A percentile compares a stretch with the other conserved stretches of the same genome.
phyloP scores from a whole-genome alignment of 768 basidiomycete species.

The Trametes villosa region DNA sequence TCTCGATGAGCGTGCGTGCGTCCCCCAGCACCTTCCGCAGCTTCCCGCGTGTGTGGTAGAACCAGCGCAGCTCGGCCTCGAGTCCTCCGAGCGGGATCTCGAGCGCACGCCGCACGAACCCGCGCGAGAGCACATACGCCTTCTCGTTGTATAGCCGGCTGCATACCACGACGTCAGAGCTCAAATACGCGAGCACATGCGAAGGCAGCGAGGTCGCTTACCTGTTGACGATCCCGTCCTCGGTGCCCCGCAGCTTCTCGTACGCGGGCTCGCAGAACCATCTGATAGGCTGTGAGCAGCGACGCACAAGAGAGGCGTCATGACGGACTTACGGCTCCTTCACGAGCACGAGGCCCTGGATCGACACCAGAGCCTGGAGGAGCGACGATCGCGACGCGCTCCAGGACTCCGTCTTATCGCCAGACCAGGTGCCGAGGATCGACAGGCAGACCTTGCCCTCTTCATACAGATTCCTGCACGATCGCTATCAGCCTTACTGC shows the following conservation, averaged over 20 bases:
- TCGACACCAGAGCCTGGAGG: constrained; percentile 90
- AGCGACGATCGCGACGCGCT: constrained; percentile 82
- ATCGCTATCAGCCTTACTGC: not conserved
- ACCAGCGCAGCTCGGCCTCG: constrained; percentile 70
- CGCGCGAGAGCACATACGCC: constrained; percentile 87
- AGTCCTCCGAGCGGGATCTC: constrained; percentile 76
- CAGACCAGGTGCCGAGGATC: constrained; percentile 90
- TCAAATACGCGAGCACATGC: constrained; percentile 9
- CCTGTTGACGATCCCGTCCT: constrained; percentile 89
- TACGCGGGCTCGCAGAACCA: constrained; percentile 95
- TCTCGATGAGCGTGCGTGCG: constrained; percentile 65
- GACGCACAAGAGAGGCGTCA: not conserved
- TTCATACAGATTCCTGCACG: constrained; percentile 81
- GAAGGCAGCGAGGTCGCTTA: constrained; percentile 32
- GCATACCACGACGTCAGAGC: constrained; percentile 1
- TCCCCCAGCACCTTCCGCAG: constrained; percentile 71
- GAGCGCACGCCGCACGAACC: constrained; percentile 88
- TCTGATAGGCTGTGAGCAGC: constrained; percentile 38
- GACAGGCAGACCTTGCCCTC: constrained; percentile 95
- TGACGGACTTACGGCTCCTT: constrained; percentile 77
- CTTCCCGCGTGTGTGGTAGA: constrained; percentile 68
- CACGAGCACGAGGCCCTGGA: constrained; percentile 91
- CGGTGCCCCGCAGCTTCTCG: constrained; percentile 88
- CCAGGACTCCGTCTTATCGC: constrained; percentile 89
- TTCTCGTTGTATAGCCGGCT: constrained; percentile 94